Conservation (phyloP, 768 basidiomycete genomes). For the Hortiboletus flavorubellus region DNA sequence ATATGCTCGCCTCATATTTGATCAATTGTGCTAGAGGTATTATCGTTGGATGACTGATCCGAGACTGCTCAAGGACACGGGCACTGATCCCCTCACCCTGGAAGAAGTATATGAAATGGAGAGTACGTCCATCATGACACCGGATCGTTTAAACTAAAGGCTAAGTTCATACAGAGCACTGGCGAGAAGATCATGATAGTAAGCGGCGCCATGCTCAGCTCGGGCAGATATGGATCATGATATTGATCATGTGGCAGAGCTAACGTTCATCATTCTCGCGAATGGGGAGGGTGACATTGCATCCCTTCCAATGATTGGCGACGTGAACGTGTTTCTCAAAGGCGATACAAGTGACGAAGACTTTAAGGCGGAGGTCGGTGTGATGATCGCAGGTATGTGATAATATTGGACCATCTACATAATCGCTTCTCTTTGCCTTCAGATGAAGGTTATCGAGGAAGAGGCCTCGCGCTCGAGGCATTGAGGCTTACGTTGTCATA, state of each 20-base stretch:
- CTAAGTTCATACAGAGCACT: conserved; percentile 53
- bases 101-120: conserved; percentile 91
- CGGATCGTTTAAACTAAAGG: background rate
- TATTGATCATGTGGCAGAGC: conserved; percentile 41
- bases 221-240: background rate
- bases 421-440: background rate
- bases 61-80: conserved; percentile 71
- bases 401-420: background rate
- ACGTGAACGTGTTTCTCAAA: conserved; percentile 88
- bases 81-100: conserved; percentile 77
- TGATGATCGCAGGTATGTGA: conserved; percentile 82
- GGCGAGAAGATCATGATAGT: conserved; percentile 87
- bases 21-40: conserved; percentile 53
- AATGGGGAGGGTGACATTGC: conserved; percentile 25
- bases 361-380: conserved; percentile 79
- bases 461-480: conserved; percentile 61
- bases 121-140: conserved; percentile 41
- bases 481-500: conserved; percentile 68
- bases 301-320: conserved; percentile 75
- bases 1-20: background rate
- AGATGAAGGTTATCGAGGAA: conserved; percentile 68
- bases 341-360: conserved; percentile 41
- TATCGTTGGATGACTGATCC: conserved; percentile 85
- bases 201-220: background rate
- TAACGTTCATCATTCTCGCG: conserved; percentile 87